Conservation (phyloP, 495 filamentous ascomycete species). For the Aspergillus sclerotiicarbonarius region DNA sequence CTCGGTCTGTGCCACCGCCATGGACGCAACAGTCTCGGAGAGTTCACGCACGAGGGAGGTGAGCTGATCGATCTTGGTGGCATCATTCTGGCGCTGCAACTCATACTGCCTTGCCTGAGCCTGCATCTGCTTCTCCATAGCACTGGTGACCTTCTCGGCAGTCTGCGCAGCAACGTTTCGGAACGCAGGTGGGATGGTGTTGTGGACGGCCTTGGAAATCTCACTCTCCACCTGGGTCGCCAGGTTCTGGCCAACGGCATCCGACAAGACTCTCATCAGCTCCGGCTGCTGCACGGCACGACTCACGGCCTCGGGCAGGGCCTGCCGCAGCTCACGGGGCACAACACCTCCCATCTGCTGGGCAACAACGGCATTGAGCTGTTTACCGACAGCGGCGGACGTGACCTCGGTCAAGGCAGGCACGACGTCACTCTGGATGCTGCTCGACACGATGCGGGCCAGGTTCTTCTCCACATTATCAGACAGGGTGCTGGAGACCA, state of each 20-base stretch:
- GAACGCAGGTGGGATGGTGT: conserved; percentile 62
- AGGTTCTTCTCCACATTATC: conserved; percentile 86
- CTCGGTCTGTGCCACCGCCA: conserved; percentile 63
- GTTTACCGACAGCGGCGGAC: conserved; percentile 56
- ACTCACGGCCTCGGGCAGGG: conserved; percentile 54
- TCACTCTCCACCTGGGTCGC: conserved; percentile 65
- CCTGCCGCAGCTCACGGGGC: conserved; percentile 53
- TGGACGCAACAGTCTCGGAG: conserved; percentile 66
- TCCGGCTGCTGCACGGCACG: conserved; percentile 68
- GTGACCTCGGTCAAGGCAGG: conserved; percentile 53
- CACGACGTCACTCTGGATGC: conserved; percentile 64
- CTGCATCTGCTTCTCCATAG: conserved; percentile 64
- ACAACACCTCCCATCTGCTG: conserved; percentile 49
- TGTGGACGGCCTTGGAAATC: conserved; percentile 59
- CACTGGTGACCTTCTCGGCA: conserved; percentile 57
- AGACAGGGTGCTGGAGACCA: conserved; percentile 83
- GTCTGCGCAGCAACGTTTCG: conserved; percentile 56
- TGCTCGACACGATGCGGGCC: conserved; percentile 62
- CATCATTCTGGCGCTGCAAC: conserved; percentile 65
- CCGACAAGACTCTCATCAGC: conserved; percentile 65
- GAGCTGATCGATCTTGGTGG: conserved; percentile 79
- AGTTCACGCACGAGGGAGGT: conserved; percentile 67
- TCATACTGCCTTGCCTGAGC: conserved; percentile 65
- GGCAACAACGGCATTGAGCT: conserved; percentile 53
- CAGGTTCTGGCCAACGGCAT: conserved; percentile 65